phyloP scores from a whole-genome alignment of 257 asterid genomes.

The Ballota nigra region DNA sequence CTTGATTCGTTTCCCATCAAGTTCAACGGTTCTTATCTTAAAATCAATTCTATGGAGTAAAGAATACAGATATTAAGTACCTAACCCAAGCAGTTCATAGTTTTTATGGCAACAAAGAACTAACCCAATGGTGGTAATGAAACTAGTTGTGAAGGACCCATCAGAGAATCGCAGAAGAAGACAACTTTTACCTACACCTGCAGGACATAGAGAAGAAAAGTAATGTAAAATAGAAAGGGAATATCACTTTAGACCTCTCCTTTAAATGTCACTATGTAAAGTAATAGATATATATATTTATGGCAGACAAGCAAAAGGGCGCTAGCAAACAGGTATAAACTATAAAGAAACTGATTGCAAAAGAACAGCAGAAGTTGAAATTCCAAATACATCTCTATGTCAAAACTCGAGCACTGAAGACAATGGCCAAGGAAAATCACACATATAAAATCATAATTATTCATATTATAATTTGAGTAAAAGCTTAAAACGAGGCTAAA shows the following conservation, averaged over 20 bases:
- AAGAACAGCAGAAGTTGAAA: not conserved
- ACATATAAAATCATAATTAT: slow-evolving; percentile 6
- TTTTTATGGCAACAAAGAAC: slow-evolving; percentile 16
- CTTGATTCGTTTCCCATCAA: slow-evolving; percentile 60
- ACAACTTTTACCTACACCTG: slow-evolving; percentile 90
- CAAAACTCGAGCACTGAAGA: not conserved
- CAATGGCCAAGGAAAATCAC: not conserved
- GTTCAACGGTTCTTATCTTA: slow-evolving; percentile 65
- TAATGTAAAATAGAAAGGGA: not conserved
- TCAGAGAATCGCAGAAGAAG: slow-evolving; percentile 89
- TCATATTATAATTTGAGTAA: not conserved
- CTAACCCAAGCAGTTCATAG: slow-evolving; percentile 10
- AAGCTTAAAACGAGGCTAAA: slow-evolving; percentile 9
- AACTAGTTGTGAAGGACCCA: slow-evolving; percentile 89
- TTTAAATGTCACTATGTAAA: not conserved
- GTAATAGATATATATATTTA: not conserved
- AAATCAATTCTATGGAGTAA: slow-evolving; percentile 47
- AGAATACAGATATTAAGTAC: slow-evolving; percentile 26
- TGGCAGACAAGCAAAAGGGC: slow-evolving; percentile 1
- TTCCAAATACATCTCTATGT: not conserved
- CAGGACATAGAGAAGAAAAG: slow-evolving; percentile 10
- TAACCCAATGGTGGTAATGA: slow-evolving; percentile 69
- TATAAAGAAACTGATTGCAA: not conserved
- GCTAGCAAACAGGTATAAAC: not conserved
- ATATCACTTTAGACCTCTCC: not conserved